Conservation (phyloP, 2,329 filamentous ascomycete genomes). For the Periconia sp. region DNA sequence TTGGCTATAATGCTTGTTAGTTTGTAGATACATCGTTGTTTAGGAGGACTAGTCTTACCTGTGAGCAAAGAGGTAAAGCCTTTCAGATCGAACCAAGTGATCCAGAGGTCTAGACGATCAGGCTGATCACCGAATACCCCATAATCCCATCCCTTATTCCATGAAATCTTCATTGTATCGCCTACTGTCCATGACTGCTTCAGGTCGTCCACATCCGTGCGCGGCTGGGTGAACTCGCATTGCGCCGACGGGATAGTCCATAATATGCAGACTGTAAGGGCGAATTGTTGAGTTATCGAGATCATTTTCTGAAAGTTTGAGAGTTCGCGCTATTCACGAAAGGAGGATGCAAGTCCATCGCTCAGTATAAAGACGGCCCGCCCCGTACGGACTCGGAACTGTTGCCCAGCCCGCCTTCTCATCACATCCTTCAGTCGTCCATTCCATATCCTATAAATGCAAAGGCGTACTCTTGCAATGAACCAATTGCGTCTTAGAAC, state of each 20-base stretch:
- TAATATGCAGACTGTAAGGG: too few relatives aligned
- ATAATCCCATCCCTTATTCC: conserved; percentile 6
- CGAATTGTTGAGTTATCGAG: too few relatives aligned
- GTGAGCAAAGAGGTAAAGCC: neutral
- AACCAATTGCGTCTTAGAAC: too few relatives aligned
- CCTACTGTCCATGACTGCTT: neutral
- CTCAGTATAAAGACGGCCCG: too few relatives aligned
- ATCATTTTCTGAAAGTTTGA: too few relatives aligned
- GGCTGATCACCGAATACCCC: conserved; percentile 3
- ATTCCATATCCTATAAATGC: too few relatives aligned
- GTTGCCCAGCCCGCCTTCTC: too few relatives aligned
- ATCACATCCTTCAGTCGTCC: too few relatives aligned
- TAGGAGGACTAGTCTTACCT: neutral
- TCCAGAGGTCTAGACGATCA: neutral
- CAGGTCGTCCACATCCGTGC: neutral
- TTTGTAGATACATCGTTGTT: neutral
- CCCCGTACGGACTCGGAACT: too few relatives aligned
- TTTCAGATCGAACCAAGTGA: conserved; percentile 2
- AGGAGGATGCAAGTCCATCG: too few relatives aligned
- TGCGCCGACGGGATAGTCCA: neutral
- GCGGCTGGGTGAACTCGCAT: conserved; percentile 2
- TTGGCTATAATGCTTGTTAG: neutral
- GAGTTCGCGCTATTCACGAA: too few relatives aligned
- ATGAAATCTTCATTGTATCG: neutral
- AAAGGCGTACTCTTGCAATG: too few relatives aligned